A percentile compares a stretch with the other conserved stretches of the same genome.
Conservation (phyloP, 139 green algal species). For the Ostreobium quekettii region DNA sequence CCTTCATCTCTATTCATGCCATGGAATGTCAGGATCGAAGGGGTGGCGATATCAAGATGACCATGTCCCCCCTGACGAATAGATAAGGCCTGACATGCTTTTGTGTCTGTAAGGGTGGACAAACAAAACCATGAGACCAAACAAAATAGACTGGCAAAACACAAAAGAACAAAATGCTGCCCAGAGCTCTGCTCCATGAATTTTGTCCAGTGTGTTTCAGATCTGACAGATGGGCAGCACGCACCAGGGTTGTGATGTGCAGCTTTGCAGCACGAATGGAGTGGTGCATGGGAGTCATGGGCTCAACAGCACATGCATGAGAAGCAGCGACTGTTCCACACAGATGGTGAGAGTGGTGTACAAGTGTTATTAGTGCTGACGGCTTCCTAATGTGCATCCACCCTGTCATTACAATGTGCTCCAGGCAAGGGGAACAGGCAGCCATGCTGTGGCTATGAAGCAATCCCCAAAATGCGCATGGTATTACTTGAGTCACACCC, state of each 20-base stretch:
- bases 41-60: conserved; percentile 91
- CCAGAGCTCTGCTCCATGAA: neutral
- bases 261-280: neutral
- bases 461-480: too few relatives aligned
- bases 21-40: too few relatives aligned
- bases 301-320: too few relatives aligned
- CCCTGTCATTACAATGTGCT: too few relatives aligned
- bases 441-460: too few relatives aligned
- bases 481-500: too few relatives aligned
- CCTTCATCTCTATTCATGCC: too few relatives aligned
- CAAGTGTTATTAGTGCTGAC: too few relatives aligned
- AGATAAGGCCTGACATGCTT: conserved; percentile 85
- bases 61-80: conserved; percentile 90
- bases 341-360: too few relatives aligned
- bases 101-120: conserved; percentile 58
- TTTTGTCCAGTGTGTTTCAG: neutral
- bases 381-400: too few relatives aligned
- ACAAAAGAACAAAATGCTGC: neutral
- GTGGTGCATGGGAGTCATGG: neutral
- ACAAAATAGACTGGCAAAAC: neutral
- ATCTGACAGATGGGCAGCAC: neutral
- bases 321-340: too few relatives aligned
- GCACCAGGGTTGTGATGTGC: neutral
- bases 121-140: neutral
- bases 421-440: too few relatives aligned